Evolutionary conservation across 2,329 filamentous ascomycete genomes (phyloP).

Genomic region (Epichloe hybrida): DNA sequence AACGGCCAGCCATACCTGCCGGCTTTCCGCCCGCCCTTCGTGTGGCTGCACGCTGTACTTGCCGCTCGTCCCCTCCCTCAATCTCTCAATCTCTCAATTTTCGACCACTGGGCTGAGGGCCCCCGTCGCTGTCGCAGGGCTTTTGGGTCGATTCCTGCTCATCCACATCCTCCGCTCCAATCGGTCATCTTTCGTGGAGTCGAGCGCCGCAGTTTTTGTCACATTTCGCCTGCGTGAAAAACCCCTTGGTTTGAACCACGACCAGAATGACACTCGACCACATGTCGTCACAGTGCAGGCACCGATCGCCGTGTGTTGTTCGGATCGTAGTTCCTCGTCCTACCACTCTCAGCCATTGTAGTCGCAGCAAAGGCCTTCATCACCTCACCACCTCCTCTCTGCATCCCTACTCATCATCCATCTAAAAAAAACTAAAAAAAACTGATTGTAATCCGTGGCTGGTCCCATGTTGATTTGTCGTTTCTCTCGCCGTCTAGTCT

Average conservation of each 20-base stretch:
- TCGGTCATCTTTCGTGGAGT: background rate
- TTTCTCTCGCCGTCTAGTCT: no score
- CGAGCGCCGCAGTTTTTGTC: background rate
- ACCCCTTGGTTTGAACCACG: background rate
- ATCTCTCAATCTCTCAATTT: no score
- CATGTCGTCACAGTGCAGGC: background rate
- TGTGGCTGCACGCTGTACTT: no score
- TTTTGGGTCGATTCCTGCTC: background rate
- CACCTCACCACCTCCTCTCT: no score
- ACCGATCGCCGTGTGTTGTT: background rate
- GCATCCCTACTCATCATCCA: background rate
- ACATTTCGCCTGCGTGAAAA: conserved; percentile 1
- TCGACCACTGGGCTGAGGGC: no score
- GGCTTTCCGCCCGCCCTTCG: no score
- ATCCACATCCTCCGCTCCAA: conserved; percentile 1
- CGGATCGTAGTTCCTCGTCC: background rate
- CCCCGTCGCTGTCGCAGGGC: background rate
- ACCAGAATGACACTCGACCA: background rate
- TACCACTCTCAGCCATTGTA: background rate
- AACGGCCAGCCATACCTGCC: no score
- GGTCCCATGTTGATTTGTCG: no score
- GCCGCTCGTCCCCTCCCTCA: no score
- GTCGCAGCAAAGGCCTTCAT: no score
- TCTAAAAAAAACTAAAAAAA: no score
- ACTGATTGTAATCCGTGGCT: no score